Conservation (phyloP, 805 yeast genomes). For the Ogataea trehalophila region DNA sequence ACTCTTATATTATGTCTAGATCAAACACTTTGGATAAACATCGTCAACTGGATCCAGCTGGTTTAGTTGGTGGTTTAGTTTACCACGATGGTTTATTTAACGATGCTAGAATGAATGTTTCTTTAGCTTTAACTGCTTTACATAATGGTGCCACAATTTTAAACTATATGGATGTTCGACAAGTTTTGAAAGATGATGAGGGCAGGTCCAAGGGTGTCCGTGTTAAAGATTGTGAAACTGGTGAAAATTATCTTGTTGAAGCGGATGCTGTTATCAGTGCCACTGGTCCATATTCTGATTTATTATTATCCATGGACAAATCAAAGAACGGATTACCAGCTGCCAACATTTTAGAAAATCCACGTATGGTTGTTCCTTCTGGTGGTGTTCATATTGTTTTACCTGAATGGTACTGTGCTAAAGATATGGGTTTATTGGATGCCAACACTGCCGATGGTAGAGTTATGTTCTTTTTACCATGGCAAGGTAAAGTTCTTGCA, state of each 20-base stretch:
- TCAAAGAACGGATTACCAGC: constrained; percentile 57
- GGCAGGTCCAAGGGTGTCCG: constrained; percentile 69
- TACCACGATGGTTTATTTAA: constrained; percentile 95
- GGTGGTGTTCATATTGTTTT: constrained; percentile 90
- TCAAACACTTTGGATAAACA: constrained; percentile 66
- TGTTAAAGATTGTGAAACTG: constrained; percentile 69
- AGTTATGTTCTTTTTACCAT: constrained; percentile 94
- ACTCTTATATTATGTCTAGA: constrained; percentile 67
- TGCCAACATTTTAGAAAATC: constrained; percentile 30
- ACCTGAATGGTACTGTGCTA: constrained; percentile 90
- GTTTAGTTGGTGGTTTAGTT: constrained; percentile 84
- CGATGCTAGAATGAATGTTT: constrained; percentile 84
- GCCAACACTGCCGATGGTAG: constrained; percentile 93
- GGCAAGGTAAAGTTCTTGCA: constrained; percentile 96
- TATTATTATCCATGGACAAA: constrained; percentile 80
- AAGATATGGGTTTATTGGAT: constrained; percentile 81
- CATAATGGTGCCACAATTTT: constrained; percentile 85
- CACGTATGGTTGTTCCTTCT: constrained; percentile 88
- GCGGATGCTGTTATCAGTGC: constrained; percentile 84
- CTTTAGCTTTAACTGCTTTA: constrained; percentile 81
- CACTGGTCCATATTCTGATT: constrained; percentile 91
- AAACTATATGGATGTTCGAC: constrained; percentile 80
- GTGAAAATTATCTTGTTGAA: constrained; percentile 52
- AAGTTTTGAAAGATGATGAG: constrained; percentile 57
- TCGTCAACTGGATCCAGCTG: constrained; percentile 77